Base-by-base conservation (phyloP, 345 rosid genomes). In the Erodium maritimum region DNA sequence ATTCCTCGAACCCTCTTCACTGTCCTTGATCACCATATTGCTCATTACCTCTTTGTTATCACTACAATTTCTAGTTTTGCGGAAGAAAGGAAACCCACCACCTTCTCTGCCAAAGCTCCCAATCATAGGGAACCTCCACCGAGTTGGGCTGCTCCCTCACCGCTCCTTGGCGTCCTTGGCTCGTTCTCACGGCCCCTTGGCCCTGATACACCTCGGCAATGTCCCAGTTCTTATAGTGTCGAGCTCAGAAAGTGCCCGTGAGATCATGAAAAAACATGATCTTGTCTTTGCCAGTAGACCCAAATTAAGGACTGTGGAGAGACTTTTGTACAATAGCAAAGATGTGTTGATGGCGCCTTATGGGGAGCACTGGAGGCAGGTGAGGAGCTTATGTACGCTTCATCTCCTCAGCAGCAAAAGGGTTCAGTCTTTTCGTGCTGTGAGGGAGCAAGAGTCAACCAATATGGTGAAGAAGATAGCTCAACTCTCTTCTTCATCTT, bases 361-460 rank as follows among this genome's bases (percentile, higher is more conserved):
- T 20, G 86, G 88, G 12, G 86, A 88, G 61, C 81, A 85, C 48
- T 85, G 91, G 95, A 73, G 91, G 55, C 82, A 82, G 55, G 66
- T 81, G 63, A 85, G 71, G 67, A 77, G 82, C 60, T 24, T 81
- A 4, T 71, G 79, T 42, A 72, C 77, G 13, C 51, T 76, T 2
- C 79, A 76, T 34, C 75, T 88, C 46, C 67, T 85, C 5, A 85
- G 76, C 71, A 75, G 55, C 63, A 79, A 59, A 61, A 81, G 71
- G 63, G 86, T 82, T 6, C 71, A 69, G 0, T 63, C 82, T 3
- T 80, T 77, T 52, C 61, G 58, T 10, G 23, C 19, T 0, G 66
- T 80, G 5, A 73, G 77, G 58, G 72, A 74, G 72, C 81, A 84
- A 50, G 89, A 87, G 65, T 61, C 70, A 3, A 52, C 16, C 1